These are phyloP conservation scores for Lentithecium fluviatile DNA, from an alignment of 495 filamentous ascomycete species.

Conservation along the genomic window DNA sequence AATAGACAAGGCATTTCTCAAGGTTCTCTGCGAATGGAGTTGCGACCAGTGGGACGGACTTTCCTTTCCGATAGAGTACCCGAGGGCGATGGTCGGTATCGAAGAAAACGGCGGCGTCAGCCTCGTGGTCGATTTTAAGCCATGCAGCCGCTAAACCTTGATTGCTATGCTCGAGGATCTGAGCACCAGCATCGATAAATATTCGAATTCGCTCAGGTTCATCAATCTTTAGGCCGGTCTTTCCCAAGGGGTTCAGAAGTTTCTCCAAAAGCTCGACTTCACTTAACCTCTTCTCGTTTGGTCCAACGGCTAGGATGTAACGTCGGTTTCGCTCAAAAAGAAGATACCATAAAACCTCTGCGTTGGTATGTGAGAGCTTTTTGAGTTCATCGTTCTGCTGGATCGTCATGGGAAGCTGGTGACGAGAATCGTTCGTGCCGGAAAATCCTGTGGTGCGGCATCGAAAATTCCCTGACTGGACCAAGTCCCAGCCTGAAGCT, in stretches of 20 bases:
- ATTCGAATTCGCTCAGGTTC: slow-evolving; percentile 41
- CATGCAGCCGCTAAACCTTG: slow-evolving; percentile 47
- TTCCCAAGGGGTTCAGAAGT: slow-evolving; percentile 25
- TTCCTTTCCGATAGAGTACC: slow-evolving; percentile 49
- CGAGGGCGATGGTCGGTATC: slow-evolving; percentile 44
- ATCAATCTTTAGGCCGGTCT: not conserved
- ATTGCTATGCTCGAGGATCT: slow-evolving; percentile 52
- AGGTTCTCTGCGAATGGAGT: slow-evolving; percentile 63
- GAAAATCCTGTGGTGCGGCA: slow-evolving; percentile 53
- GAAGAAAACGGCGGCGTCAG: slow-evolving; percentile 50
- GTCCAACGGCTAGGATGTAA: slow-evolving; percentile 42
- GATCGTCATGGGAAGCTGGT: slow-evolving; percentile 53
- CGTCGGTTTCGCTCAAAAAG: slow-evolving; percentile 47
- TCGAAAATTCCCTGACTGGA: too few relatives aligned
- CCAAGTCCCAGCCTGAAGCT: slow-evolving; percentile 56
- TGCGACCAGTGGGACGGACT: slow-evolving; percentile 46
- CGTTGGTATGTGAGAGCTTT: slow-evolving; percentile 50
- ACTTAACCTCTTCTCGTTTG: slow-evolving; percentile 37
- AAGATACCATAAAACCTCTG: slow-evolving; percentile 55
- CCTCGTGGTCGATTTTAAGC: slow-evolving; percentile 43
- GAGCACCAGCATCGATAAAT: slow-evolving; percentile 55
- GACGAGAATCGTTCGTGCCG: slow-evolving; percentile 55
- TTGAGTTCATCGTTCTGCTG: slow-evolving; percentile 54
- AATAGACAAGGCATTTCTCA: slow-evolving; percentile 63
- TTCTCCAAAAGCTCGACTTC: slow-evolving; percentile 44